Base-by-base conservation (phyloP, 352 stramenopile species). In the Phytophthora pini region DNA sequence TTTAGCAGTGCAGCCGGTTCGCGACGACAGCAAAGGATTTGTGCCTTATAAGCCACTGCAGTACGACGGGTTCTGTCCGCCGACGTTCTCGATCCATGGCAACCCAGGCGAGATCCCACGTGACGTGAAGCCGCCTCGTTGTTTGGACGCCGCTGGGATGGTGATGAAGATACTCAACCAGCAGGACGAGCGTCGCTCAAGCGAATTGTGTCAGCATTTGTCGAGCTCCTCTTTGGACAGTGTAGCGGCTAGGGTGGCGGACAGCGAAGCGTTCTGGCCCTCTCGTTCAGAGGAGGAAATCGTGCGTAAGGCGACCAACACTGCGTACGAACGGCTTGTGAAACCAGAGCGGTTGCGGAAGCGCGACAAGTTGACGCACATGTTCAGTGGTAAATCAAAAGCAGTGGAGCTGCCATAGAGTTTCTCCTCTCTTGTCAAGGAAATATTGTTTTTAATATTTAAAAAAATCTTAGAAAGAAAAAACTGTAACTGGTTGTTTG, bases 11-110 rank as follows among this genome's bases (percentile, higher is more conserved):
- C 64, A 72, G 17, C 57, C 56, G 32, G 40, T 31, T 34, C 55
- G 32, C 1, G 71, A 76, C 24, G 55, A 68, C 29, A 65, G 46
- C 41, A 70, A 67, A 17, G 63, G 61, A 2, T 66, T 74, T 20
- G 58, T 70, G 24, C 61, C 59, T 17, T 79, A 74, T 64, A 70
- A 48, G 32, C 71, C 71, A 34, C 59, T 79, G 22, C 50, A 36
- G 6, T 76, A 71, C 45, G 56, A 46, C 39, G 64, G 68, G 15
- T 52, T 44, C n/a, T n/a, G 31, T 20, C 57, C 58, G 38, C 64
- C 69, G 11, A 70, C 46, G 40, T 70, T 61, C 47, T 77, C 55
- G 20, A 52, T 77, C 20, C 58, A 51, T 32, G 46, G 59, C 10
- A 57, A 59, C 8, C n/a, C 20, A 12, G 24, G 22, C 32, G 31